Conservation (phyloP, 371 early-diverging fungal genomes). For the Mortierella sp. region DNA sequence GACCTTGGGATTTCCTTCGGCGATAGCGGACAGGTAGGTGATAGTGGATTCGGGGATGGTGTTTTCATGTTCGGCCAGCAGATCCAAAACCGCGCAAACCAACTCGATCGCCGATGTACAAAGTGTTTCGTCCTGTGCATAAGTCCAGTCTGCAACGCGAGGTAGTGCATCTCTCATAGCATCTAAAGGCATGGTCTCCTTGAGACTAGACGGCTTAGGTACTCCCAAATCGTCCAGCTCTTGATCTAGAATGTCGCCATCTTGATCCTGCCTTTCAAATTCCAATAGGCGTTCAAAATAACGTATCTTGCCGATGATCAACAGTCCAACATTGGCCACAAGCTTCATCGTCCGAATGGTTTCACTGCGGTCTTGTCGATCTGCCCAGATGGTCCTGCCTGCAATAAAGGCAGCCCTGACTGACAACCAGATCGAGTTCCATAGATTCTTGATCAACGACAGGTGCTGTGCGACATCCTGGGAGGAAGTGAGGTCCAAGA, state of each 20-base stretch:
- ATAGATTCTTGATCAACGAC: conserved; percentile 34
- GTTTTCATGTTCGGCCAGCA: conserved; percentile 38
- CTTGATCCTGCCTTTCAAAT: conserved; percentile 42
- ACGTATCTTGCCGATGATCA: conserved; percentile 47
- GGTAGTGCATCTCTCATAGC: conserved; percentile 29
- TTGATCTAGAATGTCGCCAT: conserved; percentile 23
- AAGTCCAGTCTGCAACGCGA: conserved; percentile 39
- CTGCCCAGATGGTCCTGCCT: conserved; percentile 36
- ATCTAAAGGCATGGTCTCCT: conserved; percentile 48
- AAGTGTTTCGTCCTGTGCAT: conserved; percentile 37
- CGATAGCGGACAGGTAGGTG: conserved; percentile 19
- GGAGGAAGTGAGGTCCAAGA: conserved; percentile 40
- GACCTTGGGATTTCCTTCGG: conserved; percentile 23
- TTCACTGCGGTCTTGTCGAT: conserved; percentile 29
- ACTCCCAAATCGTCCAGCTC: conserved; percentile 11
- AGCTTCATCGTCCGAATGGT: conserved; percentile 47
- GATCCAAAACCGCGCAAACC: conserved; percentile 37
- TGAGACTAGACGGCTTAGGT: not conserved
- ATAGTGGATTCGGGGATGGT: conserved; percentile 14
- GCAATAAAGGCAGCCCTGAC: conserved; percentile 36
- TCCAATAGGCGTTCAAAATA: conserved; percentile 46
- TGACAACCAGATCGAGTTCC: conserved; percentile 51
- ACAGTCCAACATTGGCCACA: conserved; percentile 32
- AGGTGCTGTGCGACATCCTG: conserved; percentile 39
- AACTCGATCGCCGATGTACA: conserved; percentile 34